Base-by-base conservation (phyloP, 2,329 filamentous ascomycete species). In the Apiospora rasikravindrae region DNA sequence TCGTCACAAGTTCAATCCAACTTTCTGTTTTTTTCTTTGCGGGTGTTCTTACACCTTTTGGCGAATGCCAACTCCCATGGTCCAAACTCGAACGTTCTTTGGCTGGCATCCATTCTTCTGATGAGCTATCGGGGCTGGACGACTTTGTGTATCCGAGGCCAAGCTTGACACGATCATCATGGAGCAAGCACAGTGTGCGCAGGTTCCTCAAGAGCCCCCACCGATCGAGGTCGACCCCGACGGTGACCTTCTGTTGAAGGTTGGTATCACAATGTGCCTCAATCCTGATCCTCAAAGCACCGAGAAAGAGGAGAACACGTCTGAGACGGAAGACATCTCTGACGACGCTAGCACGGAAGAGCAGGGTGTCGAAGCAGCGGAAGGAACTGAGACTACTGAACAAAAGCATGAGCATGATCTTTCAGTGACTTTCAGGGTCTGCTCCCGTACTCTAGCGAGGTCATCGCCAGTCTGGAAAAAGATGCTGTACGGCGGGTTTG, bases 401-500 rank as follows among this genome's bases (percentile, higher is more conserved):
- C 2, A 26, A n/a, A 2, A 29, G 26, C 49, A 53, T 53, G 24
- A 16, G 0, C 49, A 29, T 53, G 4, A 24, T 29, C 2, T 26
- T 10, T 4, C 49, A 29, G 49, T 16, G 24, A 66, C 29, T 13
- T 80, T 78, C 37, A 69, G 74, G 2, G 77, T 77, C 4, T 81
- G 77, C 69, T 80, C 79, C 0, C 75, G 77, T 19, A 73, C 79
- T 0, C 69, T 81, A 1, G 75, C 77, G 1, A 74, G 80, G 4
- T 75, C 74, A 2, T 81, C 79, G 1, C 73, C 77, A 0, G 78
- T 80, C 1, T 79, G 80, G 67, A 78, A 77, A 13, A 73, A 75
- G 1, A 81, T 81, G 80, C 73, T 81, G 0, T 76, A 76, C 49
- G 78, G 79, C 11, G 69, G 75, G 19, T 80, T 80, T 53, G 69